A percentile compares a stretch with the other conserved stretches of the same genome.
Conservation (phyloP, 1,139 yeast species). For the Pichia inconspicua region DNA sequence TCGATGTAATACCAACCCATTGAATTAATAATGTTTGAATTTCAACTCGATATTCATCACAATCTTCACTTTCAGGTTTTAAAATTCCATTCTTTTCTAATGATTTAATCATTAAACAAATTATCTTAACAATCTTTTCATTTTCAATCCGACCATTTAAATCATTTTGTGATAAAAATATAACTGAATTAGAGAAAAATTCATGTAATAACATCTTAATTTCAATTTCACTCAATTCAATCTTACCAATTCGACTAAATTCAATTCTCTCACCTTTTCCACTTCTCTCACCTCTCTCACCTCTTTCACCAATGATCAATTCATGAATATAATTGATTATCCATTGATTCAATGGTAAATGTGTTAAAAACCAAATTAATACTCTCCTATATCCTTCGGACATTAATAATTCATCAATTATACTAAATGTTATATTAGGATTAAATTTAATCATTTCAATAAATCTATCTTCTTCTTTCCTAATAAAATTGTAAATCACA, state of each 20-base stretch:
- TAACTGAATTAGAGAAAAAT: slow-evolving; percentile 49
- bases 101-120: slow-evolving; percentile 55
- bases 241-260: slow-evolving; percentile 49
- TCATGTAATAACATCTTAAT: slow-evolving; percentile 62
- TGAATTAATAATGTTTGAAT: slow-evolving; percentile 50
- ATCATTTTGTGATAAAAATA: slow-evolving; percentile 35
- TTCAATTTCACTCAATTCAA: slow-evolving; percentile 49
- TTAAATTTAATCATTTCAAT: slow-evolving; percentile 34
- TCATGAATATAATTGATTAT: slow-evolving; percentile 56
- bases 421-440: slow-evolving; percentile 41
- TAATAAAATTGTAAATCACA: slow-evolving; percentile 40
- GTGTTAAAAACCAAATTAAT: slow-evolving; percentile 62
- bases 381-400: slow-evolving; percentile 52
- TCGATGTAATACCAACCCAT: slow-evolving; percentile 45
- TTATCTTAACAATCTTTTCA: slow-evolving; percentile 42
- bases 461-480: slow-evolving; percentile 33
- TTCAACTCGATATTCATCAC: slow-evolving; percentile 47
- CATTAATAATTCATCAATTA: slow-evolving; percentile 66
- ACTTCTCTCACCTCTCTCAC: slow-evolving; percentile 49
- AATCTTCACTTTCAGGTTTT: slow-evolving; percentile 33
- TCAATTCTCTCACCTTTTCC: slow-evolving; percentile 27
- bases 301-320: slow-evolving; percentile 47
- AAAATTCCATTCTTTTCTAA: slow-evolving; percentile 40
- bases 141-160: slow-evolving; percentile 32
- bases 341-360: slow-evolving; percentile 45